A percentile compares a stretch with the other conserved stretches of the same genome.
phyloP scores from a whole-genome alignment of 495 filamentous ascomycete genomes.

The Podospora bellae-mahoneyi region DNA sequence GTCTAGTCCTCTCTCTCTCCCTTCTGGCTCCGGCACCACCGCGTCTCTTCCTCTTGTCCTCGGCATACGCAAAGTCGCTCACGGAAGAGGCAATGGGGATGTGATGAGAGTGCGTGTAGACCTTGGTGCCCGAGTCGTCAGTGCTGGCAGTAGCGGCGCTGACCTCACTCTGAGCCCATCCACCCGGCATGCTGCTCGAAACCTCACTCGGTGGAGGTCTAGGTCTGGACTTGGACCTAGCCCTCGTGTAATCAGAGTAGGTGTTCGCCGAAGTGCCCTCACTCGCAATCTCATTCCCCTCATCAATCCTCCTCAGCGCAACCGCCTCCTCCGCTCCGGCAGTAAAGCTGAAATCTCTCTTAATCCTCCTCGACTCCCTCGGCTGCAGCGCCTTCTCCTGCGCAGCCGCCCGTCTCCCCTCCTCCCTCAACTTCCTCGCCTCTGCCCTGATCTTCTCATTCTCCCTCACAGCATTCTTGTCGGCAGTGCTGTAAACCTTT shows the following conservation, averaged over 20 bases:
- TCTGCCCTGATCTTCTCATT: conserved; percentile 48
- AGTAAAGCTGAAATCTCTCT: conserved; percentile 51
- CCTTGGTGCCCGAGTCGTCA: conserved; percentile 66
- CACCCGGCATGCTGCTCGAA: conserved; percentile 37
- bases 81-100: conserved; percentile 45
- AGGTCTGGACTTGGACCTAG: conserved; percentile 43
- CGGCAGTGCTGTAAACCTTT: conserved; percentile 54
- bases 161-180: conserved; percentile 57
- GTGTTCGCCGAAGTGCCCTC: conserved; percentile 8
- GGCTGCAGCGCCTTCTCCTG: neutral
- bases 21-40: conserved; percentile 27
- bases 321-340: conserved; percentile 39
- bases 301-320: conserved; percentile 33
- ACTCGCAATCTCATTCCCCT: conserved; percentile 19
- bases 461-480: conserved; percentile 43
- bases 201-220: conserved; percentile 25
- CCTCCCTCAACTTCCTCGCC: conserved; percentile 43
- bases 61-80: conserved; percentile 32
- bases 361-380: conserved; percentile 6
- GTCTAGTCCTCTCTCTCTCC: conserved; percentile 7
- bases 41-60: conserved; percentile 37
- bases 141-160: conserved; percentile 45
- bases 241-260: conserved; percentile 10
- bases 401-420: conserved; percentile 22
- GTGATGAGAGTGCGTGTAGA: conserved; percentile 75